These are phyloP conservation scores for Melastoma malabathricum DNA, from an alignment of 345 rosid genomes.

Conservation along the genomic window DNA sequence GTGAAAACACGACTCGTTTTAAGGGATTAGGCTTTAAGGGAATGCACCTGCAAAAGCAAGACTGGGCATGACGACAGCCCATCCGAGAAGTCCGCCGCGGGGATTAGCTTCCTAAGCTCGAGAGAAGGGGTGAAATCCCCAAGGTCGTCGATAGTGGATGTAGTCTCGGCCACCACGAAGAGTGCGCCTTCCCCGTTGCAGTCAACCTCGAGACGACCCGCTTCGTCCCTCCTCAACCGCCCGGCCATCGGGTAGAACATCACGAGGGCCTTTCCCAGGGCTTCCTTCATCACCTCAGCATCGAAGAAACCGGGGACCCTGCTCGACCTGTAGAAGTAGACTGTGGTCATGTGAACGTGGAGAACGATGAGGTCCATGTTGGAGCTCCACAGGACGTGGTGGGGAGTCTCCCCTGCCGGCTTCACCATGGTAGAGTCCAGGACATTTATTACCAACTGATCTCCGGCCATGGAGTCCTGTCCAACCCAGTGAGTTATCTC, in stretches of 20 bases:
- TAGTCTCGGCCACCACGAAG: constrained; percentile 68
- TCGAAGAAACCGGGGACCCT: constrained; percentile 59
- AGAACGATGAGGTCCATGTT: constrained; percentile 87
- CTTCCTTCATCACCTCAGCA: constrained; percentile 41
- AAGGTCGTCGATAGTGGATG: constrained; percentile 51
- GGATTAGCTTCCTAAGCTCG: constrained; percentile 75
- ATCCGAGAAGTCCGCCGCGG: constrained; percentile 71
- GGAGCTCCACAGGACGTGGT: constrained; percentile 54
- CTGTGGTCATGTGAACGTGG: constrained; percentile 86
- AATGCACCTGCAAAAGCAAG: constrained; percentile 76
- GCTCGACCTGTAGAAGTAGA: constrained; percentile 73
- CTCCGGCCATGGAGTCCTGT: too few species aligned
- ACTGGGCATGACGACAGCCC: constrained; percentile 67
- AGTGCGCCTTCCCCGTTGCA: constrained; percentile 84
- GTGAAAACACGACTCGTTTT: too few species aligned
- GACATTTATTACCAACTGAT: constrained; percentile 21
- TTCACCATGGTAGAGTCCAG: constrained; percentile 58
- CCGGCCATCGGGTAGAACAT: constrained; percentile 98
- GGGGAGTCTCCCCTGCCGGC: constrained; percentile 61
- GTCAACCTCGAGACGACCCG: constrained; percentile 83
- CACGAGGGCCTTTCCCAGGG: constrained; percentile 61
- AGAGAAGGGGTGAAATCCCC: constrained; percentile 85
- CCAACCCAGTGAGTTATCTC: too few species aligned
- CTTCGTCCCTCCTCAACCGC: constrained; percentile 17
- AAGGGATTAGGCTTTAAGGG: too few species aligned